phyloP scores from a whole-genome alignment of 2,329 filamentous ascomycete species.

The Xylariaceae sp. region DNA sequence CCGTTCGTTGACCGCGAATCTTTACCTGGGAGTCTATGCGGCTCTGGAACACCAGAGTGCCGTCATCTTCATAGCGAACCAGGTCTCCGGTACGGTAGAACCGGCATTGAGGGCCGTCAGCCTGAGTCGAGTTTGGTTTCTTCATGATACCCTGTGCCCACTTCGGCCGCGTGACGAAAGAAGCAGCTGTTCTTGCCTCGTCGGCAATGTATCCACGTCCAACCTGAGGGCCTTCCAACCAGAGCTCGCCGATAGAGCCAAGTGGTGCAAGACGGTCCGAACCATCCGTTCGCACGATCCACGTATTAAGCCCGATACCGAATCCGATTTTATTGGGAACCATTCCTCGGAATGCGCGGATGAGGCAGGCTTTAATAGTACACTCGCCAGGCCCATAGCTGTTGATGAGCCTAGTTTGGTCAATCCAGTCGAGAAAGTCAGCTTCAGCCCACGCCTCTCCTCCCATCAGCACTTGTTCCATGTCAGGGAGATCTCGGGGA shows the following conservation, averaged over 20 bases:
- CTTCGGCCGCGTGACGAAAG: background rate
- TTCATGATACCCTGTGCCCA: background rate
- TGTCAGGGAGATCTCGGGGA: background rate
- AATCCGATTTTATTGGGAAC: background rate
- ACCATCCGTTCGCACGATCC: background rate
- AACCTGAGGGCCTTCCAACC: background rate
- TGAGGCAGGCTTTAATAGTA: background rate
- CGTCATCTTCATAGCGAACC: background rate
- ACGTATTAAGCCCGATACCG: background rate
- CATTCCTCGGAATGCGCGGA: background rate
- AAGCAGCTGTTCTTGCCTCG: background rate
- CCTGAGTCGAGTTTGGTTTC: background rate
- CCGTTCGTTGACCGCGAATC: background rate
- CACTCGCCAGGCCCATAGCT: conserved; percentile 1
- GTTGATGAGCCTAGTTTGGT: background rate
- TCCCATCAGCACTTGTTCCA: background rate
- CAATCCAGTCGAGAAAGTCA: background rate
- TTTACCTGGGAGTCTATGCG: conserved; percentile 2
- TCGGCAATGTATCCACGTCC: background rate
- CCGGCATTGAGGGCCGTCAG: background rate
- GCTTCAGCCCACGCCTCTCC: background rate
- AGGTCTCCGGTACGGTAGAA: conserved; percentile 5
- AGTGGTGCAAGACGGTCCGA: background rate
- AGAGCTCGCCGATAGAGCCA: background rate
- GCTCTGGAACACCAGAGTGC: background rate